Evolutionary conservation across 176 grass and related monocot genomes (phyloP), one percentile per base, ranked within the genome.

Genomic region (Typha latifolia): DNA sequence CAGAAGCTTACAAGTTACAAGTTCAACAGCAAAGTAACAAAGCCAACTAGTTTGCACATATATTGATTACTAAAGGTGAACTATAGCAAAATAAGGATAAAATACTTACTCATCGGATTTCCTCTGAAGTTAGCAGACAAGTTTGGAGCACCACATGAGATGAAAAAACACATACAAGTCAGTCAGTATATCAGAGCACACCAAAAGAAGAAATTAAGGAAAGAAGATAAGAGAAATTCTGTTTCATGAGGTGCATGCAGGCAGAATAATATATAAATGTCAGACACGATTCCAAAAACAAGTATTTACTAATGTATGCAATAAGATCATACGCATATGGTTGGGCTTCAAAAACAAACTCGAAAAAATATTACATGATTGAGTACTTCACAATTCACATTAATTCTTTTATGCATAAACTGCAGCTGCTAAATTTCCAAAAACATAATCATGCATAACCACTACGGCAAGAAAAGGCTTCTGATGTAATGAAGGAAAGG

Each of bases 61-160:
- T 43, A 43, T 9, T 43, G 37, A 10, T 1, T 43, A 43, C 37
- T 10, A 43, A 43, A 43, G 37, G 37, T 43, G 5, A 9, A 9
- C 37, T 43, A 43, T 9, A 64, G 34, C 53, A 62, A 77, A 27
- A 76, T 51, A 31, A 76, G 50, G 79, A 75, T 62, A 53, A 53
- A 61, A 48, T 66, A 92, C 93, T 91, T 97, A 97, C 93, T 97
- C 93, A 53, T 97, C 93, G 68, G 93, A 84, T 76, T 90, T 97
- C 89, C 80, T 91, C 93, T 97, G 85, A 51, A 86, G 53, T 70
- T 74, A 80, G 71, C 51, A 80, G 49, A 67, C 59, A 31, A 62
- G 13, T 83, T 81, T 63, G 68, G 65, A 78, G 43, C 53, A 72
- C 55, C 71, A 73, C 62, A 74, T 74, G 16, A 69, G 57, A 87